Evolutionary conservation across 164 flowering plant species (phyloP).

Genomic region (Vitis vinifera): ASM3070453v1 NC_081807.1:12286501-12287000

Average conservation of each 20-base stretch:
- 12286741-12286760: conserved; percentile 81
- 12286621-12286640: too few relatives aligned
- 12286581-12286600: too few relatives aligned
- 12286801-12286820: conserved; percentile 42
- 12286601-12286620: too few relatives aligned
- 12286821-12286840: conserved; percentile 95
- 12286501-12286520: too few relatives aligned
- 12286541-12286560: too few relatives aligned
- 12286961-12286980: conserved; percentile 41
- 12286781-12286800: conserved; percentile 60
- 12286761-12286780: conserved; percentile 68
- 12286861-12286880: conserved; percentile 58
- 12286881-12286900: conserved; percentile 42
- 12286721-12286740: conserved; percentile 50
- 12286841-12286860: conserved; percentile 73
- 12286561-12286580: too few relatives aligned
- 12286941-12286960: conserved; percentile 53
- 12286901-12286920: conserved; percentile 44
- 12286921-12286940: conserved; percentile 49
- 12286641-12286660: too few relatives aligned
- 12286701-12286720: conserved; percentile 13
- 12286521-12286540: too few relatives aligned
- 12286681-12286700: too few relatives aligned
- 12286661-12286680: too few relatives aligned
- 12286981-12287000: conserved; percentile 64